Evolutionary conservation across 148 eudicot genomes (phyloP).

Genomic region (Camellia sinensis): DNA sequence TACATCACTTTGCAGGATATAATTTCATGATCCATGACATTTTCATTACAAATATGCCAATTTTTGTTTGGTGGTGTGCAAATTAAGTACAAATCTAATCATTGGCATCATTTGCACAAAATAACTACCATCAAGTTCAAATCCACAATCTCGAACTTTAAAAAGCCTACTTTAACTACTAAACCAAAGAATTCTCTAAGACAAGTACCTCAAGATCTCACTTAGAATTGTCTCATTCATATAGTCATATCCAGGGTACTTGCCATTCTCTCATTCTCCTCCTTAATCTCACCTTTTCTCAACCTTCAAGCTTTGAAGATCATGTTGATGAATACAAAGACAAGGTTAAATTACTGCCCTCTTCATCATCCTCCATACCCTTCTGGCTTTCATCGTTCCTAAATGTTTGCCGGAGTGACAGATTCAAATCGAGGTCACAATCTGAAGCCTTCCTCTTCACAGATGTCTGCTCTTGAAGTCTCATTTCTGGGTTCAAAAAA

Average conservation of each 20-base stretch:
- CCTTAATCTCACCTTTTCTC: conserved; percentile 19
- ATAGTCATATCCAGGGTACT: conserved; percentile 88
- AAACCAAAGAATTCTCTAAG: conserved; percentile 24
- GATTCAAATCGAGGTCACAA: conserved; percentile 40
- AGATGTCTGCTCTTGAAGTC: conserved; percentile 4
- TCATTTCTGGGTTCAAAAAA: neutral
- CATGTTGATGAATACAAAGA: conserved; percentile 25
- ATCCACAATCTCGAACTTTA: too few relatives aligned
- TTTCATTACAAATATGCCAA: too few relatives aligned
- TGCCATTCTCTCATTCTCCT: conserved; percentile 35
- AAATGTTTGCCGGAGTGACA: conserved; percentile 40
- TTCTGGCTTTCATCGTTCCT: conserved; percentile 12
- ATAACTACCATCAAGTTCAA: too few relatives aligned
- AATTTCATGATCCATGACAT: too few relatives aligned
- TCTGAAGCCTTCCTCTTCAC: conserved; percentile 47
- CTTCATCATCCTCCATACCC: conserved; percentile 26
- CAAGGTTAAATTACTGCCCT: conserved; percentile 34
- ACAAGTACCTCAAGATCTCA: conserved; percentile 87
- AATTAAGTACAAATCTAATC: too few relatives aligned
- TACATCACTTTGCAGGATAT: too few relatives aligned
- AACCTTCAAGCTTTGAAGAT: conserved; percentile 34
- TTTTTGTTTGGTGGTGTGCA: too few relatives aligned
- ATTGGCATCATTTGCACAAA: too few relatives aligned
- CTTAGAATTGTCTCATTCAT: conserved; percentile 67
- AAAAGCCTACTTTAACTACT: neutral